Evolutionary conservation across 148 eudicot genomes (phyloP).

Genomic region (Rhododendron henanense): DNA sequence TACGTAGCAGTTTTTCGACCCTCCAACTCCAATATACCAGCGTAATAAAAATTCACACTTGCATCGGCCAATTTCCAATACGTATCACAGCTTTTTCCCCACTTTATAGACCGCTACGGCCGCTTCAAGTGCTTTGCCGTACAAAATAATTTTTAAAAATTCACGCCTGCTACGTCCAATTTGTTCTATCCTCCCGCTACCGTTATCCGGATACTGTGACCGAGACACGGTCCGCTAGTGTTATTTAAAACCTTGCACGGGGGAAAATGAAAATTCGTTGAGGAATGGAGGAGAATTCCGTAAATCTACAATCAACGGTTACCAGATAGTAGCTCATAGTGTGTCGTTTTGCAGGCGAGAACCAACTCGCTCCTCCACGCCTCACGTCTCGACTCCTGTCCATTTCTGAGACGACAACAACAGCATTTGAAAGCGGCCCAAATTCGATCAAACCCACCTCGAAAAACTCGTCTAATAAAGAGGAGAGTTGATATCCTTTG

Average conservation of each 20-base stretch:
- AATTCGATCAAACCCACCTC: constrained; percentile 8
- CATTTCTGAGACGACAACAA: constrained; percentile 14
- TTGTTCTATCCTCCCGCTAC: background rate
- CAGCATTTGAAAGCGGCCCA: background rate
- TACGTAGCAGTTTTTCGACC: background rate
- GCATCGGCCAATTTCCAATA: background rate
- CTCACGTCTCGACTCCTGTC: constrained; percentile 18
- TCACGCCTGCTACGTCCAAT: background rate
- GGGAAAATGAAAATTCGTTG: background rate
- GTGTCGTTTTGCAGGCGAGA: constrained; percentile 13
- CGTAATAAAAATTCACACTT: background rate
- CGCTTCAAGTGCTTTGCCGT: background rate
- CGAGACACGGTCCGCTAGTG: background rate
- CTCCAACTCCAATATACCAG: too few relatives aligned
- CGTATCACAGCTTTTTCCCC: background rate
- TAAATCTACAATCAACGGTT: background rate
- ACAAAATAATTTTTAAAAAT: too few relatives aligned
- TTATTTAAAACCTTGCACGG: background rate
- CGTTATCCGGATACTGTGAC: background rate
- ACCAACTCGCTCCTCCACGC: constrained; percentile 15
- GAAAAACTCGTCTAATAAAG: background rate
- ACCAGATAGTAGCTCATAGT: constrained; percentile 15
- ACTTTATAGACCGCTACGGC: background rate
- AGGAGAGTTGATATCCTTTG: background rate
- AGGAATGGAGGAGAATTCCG: background rate